Percentiles rank a stretch among this genome's conserved stretches.
These are phyloP conservation scores for Naganishia albida DNA, from an alignment of 1,284 basidiomycete genomes.

Conservation along the genomic window DNA sequence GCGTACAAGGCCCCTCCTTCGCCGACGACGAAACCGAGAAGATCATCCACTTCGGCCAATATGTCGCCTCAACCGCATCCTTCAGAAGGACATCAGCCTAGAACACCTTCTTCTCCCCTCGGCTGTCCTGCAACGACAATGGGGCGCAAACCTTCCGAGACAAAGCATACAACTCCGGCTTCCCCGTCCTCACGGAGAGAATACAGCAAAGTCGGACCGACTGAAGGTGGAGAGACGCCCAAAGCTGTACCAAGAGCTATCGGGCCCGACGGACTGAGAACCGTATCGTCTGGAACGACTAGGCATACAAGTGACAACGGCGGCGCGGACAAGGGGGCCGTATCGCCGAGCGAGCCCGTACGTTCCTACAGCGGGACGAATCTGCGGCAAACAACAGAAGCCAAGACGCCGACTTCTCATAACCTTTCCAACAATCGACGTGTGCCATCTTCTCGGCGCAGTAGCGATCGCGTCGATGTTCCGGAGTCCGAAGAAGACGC, in stretches of 20 bases:
- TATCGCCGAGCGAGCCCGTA: not conserved
- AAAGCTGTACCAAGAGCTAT: conserved; percentile 3
- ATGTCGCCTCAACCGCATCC: not conserved
- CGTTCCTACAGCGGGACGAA: not conserved
- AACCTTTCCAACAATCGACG: conserved; percentile 10
- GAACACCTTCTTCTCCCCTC: not conserved
- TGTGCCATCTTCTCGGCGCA: conserved; percentile 12
- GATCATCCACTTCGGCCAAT: not conserved
- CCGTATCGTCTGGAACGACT: not conserved
- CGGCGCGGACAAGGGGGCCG: not conserved
- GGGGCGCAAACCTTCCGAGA: not conserved
- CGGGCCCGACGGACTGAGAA: not conserved
- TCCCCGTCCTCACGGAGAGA: not conserved
- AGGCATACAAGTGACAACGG: not conserved
- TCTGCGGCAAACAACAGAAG: conserved; percentile 10
- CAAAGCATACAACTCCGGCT: not conserved
- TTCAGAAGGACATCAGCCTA: not conserved
- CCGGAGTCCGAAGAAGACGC: not conserved
- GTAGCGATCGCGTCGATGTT: too few relatives aligned
- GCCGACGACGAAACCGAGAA: conserved; percentile 1
- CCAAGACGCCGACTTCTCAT: conserved; percentile 4
- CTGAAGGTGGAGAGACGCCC: not conserved
- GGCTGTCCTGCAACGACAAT: not conserved
- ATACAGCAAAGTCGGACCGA: not conserved
- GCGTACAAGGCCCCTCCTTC: conserved; percentile 5